phyloP scores from a whole-genome alignment of 495 filamentous ascomycete genomes.

The Cercophora sp. region DNA sequence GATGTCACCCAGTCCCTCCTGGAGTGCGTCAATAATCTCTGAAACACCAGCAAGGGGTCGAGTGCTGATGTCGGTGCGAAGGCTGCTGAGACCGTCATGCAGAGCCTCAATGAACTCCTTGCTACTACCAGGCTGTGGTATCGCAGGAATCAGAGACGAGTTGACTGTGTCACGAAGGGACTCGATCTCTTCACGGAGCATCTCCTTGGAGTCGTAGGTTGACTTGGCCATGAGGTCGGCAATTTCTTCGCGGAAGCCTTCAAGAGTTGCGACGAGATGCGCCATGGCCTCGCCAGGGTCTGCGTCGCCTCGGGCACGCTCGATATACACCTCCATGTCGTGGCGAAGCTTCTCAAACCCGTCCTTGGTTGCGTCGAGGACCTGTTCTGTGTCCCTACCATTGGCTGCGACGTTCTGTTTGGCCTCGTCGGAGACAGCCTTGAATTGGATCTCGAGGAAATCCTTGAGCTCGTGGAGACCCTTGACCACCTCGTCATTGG shows the following conservation, averaged over 20 bases:
- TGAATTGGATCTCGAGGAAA: conserved; percentile 64
- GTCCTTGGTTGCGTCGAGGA: conserved; percentile 80
- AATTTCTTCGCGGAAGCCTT: conserved; percentile 68
- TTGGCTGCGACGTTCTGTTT: conserved; percentile 71
- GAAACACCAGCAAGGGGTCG: conserved; percentile 55
- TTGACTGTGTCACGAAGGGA: conserved; percentile 71
- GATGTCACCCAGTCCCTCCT: conserved; percentile 74
- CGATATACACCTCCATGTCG: conserved; percentile 77
- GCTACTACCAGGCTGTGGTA: conserved; percentile 39
- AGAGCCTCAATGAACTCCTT: conserved; percentile 65
- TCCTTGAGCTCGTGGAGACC: conserved; percentile 72
- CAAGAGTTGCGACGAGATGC: conserved; percentile 66
- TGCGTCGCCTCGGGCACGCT: conserved; percentile 59
- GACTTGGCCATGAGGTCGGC: conserved; percentile 46
- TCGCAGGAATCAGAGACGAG: conserved; percentile 59
- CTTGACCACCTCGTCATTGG: conserved; percentile 61
- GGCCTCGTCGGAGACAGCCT: conserved; percentile 55
- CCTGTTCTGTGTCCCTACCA: conserved; percentile 73
- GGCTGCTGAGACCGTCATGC: conserved; percentile 62
- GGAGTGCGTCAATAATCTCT: conserved; percentile 76
- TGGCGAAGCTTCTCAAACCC: conserved; percentile 74
- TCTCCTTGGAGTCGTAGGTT: conserved; percentile 50
- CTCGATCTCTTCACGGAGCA: conserved; percentile 75
- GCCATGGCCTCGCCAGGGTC: conserved; percentile 75
- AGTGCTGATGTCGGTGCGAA: conserved; percentile 61